Conservation (phyloP, 352 stramenopile genomes). For the Phytophthora cryptogea region DNA sequence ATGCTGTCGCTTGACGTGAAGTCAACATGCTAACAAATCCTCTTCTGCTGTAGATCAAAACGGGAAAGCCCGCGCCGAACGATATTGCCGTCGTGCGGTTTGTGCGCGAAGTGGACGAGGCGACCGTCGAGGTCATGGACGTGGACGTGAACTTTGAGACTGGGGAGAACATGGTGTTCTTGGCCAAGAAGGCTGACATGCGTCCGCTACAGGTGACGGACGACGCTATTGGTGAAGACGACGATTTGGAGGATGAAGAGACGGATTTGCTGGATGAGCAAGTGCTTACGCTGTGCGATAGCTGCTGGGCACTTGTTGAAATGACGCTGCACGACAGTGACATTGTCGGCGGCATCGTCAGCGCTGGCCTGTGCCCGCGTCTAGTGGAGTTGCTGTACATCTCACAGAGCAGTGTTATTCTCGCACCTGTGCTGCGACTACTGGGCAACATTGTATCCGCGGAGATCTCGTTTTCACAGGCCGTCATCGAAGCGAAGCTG, state of each 20-base stretch:
- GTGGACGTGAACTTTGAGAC: constrained; percentile 90
- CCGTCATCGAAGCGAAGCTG: constrained; percentile 77
- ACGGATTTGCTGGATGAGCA: constrained; percentile 80
- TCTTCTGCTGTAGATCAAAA: constrained; percentile 53
- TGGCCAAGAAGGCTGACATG: constrained; percentile 60
- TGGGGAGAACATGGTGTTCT: constrained; percentile 83
- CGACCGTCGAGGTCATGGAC: constrained; percentile 82
- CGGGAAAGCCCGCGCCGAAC: constrained; percentile 79
- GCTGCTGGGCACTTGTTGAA: constrained; percentile 85
- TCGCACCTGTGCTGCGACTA: constrained; percentile 75
- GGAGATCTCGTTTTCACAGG: constrained; percentile 76
- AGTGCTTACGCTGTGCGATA: constrained; percentile 86
- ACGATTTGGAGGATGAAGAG: constrained; percentile 74
- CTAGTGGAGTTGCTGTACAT: constrained; percentile 87
- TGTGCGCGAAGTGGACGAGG: constrained; percentile 75
- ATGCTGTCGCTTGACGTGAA: constrained; percentile 13
- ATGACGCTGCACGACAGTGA: constrained; percentile 77
- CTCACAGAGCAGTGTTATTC: constrained; percentile 82
- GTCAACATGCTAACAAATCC: constrained; percentile 13
- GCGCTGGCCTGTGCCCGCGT: constrained; percentile 61
- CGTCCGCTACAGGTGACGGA: constrained; percentile 83
- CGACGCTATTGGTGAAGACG: constrained; percentile 77
- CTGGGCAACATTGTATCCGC: constrained; percentile 85
- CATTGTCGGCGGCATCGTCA: constrained; percentile 65
- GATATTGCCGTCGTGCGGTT: constrained; percentile 87